Evolutionary conservation across 768 basidiomycete species (phyloP), one percentile per base, ranked within the genome.

Genomic region (Boletus rubroflammeus): DNA sequence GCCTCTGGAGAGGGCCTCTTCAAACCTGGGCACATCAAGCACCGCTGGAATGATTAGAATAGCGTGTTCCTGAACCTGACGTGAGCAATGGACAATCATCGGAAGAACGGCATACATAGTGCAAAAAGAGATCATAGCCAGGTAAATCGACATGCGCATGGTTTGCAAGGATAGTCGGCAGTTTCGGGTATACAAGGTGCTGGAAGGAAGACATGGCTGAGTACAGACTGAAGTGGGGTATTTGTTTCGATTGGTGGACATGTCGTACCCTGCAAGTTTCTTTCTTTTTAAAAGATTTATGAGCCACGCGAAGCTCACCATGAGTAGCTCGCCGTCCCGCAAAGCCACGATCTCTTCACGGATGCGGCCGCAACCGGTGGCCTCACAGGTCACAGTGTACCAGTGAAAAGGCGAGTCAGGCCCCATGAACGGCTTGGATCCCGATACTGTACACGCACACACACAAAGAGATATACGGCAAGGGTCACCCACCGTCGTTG

Each of bases 111-210:
- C 60, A 14, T 54, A 62, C 60, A 25, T 54, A 36, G 35, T 41
- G 42, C 8, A 62, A 28, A 50, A 56, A 50, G 11, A 62, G 10
- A 10, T 62, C 61, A 39, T 62, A 58, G 4, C 61, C 61, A 3
- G 61, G 55, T 40, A 62, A 26, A n/a, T 57, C 61, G 6, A 62
- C 52, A 34, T 42, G 25, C 10, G 26, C 21, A 1, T 50, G 41
- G 38, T 35, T 43, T 28, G 38, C 52, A 21, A 62, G 53, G 6
- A 39, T 6, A 3, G 61, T 62, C 7, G 60, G 61, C 31, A 32
- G 17, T 23, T 50, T 51, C 8, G 60, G 60, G 1, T 9, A 40
- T 13, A 60, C 50, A 14, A 56, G 34, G 34, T 23, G 54, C 39
- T 49, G 58, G 11, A 47, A 21, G 8, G 31, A 41, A 28, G 35